Base-by-base conservation (phyloP, 2,329 filamentous ascomycete species). In the Westerdykella sp. region DNA sequence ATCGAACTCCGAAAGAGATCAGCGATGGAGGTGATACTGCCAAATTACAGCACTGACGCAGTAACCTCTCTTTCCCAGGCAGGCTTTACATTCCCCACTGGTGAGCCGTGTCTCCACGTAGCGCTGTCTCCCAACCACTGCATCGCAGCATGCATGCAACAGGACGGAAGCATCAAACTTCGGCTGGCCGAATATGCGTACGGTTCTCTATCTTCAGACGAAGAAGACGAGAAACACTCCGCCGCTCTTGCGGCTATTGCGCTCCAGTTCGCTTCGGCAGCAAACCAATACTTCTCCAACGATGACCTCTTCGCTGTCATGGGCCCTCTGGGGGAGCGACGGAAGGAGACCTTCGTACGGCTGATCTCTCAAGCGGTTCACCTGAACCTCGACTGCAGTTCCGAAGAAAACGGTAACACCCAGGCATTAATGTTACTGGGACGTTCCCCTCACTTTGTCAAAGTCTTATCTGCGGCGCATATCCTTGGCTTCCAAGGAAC, bases 1-100 rank as follows among this genome's bases (percentile, higher is more conserved):
- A 73, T 94, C 3, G 83, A 93, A 53, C 87, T 91, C 64, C 80
- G 87, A 43, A 85, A 94, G 57, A 79, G 88, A 10, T 74, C 78
- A 38, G 85, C 80, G 0, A 84, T 95, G 77, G 74, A 80, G 4
- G 75, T 83, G 41, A 71, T 90, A 1, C 81, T 79, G 49, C 76
- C 78, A 5, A 77, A 84, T 43, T 74, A 77, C 22, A 83, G 85
- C 54, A 68, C 79, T 6, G 77, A 80, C 35, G 80, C 73, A 37
- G 79, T 94, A 25, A 80, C 78, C 48, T 85, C 80, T 44, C 73
- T 94, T 22, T 73, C 83, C 22, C 87, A 95, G 63, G 81, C 83
- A 37, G 88, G 88, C 1, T 95, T 94, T 64, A 74, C 77, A 6
- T 93, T 85, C 59, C 66, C 77, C 4, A 74, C 82, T 13, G 77